Base-by-base conservation (phyloP, 306 rosid genomes). In the Cucumis hystrix region DNA sequence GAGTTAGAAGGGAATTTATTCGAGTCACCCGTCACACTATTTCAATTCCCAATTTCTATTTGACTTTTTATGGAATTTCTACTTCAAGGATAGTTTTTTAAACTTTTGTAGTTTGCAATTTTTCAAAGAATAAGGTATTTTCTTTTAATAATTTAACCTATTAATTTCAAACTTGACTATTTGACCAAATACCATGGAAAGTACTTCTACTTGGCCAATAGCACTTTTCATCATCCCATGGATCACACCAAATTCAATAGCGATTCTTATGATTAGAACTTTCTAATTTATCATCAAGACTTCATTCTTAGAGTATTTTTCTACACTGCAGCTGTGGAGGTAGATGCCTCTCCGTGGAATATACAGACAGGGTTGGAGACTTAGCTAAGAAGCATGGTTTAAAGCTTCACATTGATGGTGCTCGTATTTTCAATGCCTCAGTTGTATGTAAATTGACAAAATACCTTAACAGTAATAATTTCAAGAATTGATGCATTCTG, bases 361-460 rank as follows among this genome's bases (percentile, higher is more conserved):
- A 95, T 75, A 90, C 86, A 15, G 93, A 95, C 84, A 83, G 81
- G 77, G 97, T 95, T 77, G 97, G 98, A 74, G 95, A 90, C 73
- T 43, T 95, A 71, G 96, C 98, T 54, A 89, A 86, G 91, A 86
- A 86, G 84, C 93, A 95, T 59, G 98, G 96, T 56, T 71, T 92
- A 83, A 89, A 89, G 87, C 97, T 95, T 90, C 98, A 92, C 80
- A 89, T 95, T 67, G 97, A 92, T 78, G 98, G 98, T 63, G 98
- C 98, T 52, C 96, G 97, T 10, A 88, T 95, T 83, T 95, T 95
- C 83, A 95, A 95, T 43, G 93, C 98, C 67, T 82, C 96, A 12
- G 84, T 84, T 85, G 97, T 92, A 80, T 85, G 98, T 83, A 71
- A 60, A 57, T n/a, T 61, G 15, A 63, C 64, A 60, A 11, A 67